Conservation (phyloP, 2,329 filamentous ascomycete species). For the Diaporthe sp. region DNA sequence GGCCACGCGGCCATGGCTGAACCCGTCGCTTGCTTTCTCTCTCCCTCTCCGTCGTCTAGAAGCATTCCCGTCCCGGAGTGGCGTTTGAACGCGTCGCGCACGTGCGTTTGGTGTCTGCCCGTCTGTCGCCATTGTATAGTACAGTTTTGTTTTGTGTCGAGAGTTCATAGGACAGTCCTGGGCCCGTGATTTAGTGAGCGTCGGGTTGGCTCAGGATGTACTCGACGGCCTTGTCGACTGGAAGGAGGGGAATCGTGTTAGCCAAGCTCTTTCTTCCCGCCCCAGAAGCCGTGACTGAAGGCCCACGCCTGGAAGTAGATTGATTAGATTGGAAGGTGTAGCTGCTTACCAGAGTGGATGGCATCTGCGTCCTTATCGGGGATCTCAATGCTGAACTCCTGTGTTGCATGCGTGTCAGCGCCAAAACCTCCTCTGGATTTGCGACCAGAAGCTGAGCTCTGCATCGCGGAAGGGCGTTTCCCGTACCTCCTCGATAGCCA, state of each 20-base stretch:
- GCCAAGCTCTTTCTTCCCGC: not conserved
- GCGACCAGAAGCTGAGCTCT: slow-evolving; percentile 24
- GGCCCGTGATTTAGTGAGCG: slow-evolving; percentile 70
- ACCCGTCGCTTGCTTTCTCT: not conserved
- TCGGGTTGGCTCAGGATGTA: slow-evolving; percentile 96
- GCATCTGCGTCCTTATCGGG: slow-evolving; percentile 96
- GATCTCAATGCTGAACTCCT: slow-evolving; percentile 90
- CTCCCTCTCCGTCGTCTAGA: slow-evolving; percentile 25
- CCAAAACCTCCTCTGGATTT: not conserved
- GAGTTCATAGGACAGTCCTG: not conserved
- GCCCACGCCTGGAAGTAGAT: no score
- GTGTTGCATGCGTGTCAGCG: not conserved
- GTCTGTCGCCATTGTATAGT: slow-evolving; percentile 23
- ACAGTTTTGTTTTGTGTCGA: slow-evolving; percentile 5
- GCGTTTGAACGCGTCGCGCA: slow-evolving; percentile 14
- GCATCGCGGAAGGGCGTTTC: slow-evolving; percentile 33
- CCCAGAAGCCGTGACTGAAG: not conserved
- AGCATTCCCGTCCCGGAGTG: slow-evolving; percentile 22
- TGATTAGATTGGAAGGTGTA: not conserved
- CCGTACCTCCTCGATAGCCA: slow-evolving; percentile 97
- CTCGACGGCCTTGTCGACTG: slow-evolving; percentile 93
- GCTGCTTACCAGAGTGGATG: slow-evolving; percentile 88
- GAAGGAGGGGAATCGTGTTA: slow-evolving; percentile 2
- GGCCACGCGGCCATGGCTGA: not conserved
- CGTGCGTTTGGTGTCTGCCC: slow-evolving; percentile 12